These are phyloP conservation scores for Blastobotrys serpentis DNA, from an alignment of 1,139 yeast species.

Conservation along the genomic window DNA sequence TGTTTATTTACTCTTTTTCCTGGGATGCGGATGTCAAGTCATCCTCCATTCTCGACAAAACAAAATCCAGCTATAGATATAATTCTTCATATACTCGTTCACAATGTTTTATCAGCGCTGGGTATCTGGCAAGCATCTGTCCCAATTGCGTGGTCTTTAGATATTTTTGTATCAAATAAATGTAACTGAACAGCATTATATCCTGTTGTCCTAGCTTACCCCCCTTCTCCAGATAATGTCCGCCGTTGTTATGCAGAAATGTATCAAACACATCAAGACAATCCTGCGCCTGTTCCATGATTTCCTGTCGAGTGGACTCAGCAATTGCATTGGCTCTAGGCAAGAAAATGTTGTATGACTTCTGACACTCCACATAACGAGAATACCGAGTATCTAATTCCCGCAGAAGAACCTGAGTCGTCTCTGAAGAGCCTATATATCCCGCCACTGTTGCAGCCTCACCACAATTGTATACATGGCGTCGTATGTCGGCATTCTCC, in stretches of 20 bases:
- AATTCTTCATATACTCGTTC: slow-evolving; percentile 20
- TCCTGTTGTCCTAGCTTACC: slow-evolving; percentile 27
- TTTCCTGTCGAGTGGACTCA: slow-evolving; percentile 15
- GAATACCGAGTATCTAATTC: slow-evolving; percentile 24
- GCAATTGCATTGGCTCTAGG: slow-evolving; percentile 11
- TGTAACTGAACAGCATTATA: slow-evolving; percentile 30
- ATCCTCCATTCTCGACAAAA: slow-evolving; percentile 58
- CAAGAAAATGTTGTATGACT: slow-evolving; percentile 16
- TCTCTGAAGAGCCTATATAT: slow-evolving; percentile 22
- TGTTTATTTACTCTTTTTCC: slow-evolving; percentile 74
- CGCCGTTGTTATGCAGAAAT: slow-evolving; percentile 1
- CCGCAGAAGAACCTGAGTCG: slow-evolving; percentile 19
- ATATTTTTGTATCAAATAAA: slow-evolving; percentile 24
- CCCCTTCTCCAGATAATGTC: slow-evolving; percentile 6
- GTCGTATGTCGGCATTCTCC: slow-evolving; percentile 18
- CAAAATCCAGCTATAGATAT: slow-evolving; percentile 48
- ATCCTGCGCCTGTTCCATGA: slow-evolving; percentile 19
- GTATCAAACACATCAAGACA: slow-evolving; percentile 15
- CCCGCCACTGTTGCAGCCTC: slow-evolving; percentile 24
- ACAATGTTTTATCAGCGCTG: slow-evolving; percentile 22
- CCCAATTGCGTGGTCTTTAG: slow-evolving; percentile 24
- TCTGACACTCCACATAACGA: slow-evolving; percentile 14
- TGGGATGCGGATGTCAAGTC: slow-evolving; percentile 88
- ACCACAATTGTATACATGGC: slow-evolving; percentile 23
- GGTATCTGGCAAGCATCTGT: slow-evolving; percentile 21